Evolutionary conservation across 2,329 filamentous ascomycete species (phyloP), one percentile per base, ranked within the genome.

Genomic region (Phaeosphaeria sp.): DNA sequence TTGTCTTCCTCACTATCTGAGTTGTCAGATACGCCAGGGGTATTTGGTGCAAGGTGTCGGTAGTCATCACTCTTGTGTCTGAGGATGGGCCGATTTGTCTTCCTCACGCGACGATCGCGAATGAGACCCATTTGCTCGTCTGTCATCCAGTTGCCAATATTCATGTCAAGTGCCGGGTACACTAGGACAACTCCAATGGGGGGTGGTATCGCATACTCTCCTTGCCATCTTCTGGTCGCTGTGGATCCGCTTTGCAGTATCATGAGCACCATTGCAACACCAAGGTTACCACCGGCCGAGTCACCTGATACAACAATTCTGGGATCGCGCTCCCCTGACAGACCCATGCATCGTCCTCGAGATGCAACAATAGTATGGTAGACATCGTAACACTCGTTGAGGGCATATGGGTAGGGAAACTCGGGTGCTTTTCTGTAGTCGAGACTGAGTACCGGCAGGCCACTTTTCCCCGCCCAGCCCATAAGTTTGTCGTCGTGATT

Each of bases 131-230:
- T 96, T 74, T 99, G 93, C 76, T 98, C 94, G 68, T 98, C 94
- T 0, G 92, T 93, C 93, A 99, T 98, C 95, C 95, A 99, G 76
- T 93, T 97, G 39, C 92, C 92, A 64, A 98, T 98, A 71, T 96
- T 97, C 90, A 98, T 93, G 71, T 98, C 95, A 58, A 99, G 80
- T 0, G 90, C 89, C 0, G 95, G 95, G 70, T 99, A 99, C 57
- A 96, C 88, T 49, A 97, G 83, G 0, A 98, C 84, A 7, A 98
- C 78, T 0, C 93, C 94, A 52, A 91, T 90, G 0, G 95, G 95
- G 0, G 93, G 90, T 6, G 97, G 82, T 2, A 87, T 73, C n/a
- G 72, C 81, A 20, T 80, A 79, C 61, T 87, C 83, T 15, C 82
- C 83, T 55, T 83, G 79, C 76, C 83, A 86, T 49, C 84, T 79